Evolutionary conservation across 805 yeast species (phyloP), one percentile per base, ranked within the genome.

Genomic region (Yarrowia hollandica): DNA sequence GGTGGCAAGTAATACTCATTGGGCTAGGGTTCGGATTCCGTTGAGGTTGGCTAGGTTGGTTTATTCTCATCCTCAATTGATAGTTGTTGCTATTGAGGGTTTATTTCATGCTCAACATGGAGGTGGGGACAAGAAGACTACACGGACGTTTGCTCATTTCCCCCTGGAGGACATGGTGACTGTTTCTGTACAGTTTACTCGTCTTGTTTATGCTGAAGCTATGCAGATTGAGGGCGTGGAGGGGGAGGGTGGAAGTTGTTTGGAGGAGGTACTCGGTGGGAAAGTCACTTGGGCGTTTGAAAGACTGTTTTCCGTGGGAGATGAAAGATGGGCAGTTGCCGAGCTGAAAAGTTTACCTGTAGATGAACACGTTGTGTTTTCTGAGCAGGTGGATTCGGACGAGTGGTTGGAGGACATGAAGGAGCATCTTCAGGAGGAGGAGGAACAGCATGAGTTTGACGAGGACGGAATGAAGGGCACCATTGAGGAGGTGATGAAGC

Each of bases 401-500:
- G 55, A 28, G 15, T 48, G 55, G 55, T 12, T 48, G 21, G 39
- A 55, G 12, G 48, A 22, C 2, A 55, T 38, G 50, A 23, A 39
- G n/a, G 39, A 55, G 1, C 37, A 41, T 62, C 57, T 34, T 62
- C 59, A 62, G 59, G 19, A 35, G 59, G 18, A 33, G 59, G 55
- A 39, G 50, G 38, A 31, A 5, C 52, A 55, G 16, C 35, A 44
- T 28, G 23, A 55, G 30, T 38, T 55, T 28, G 59, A 55, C 30
- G 39, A 55, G 3, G 63, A 55, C 4, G 60, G 48, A n/a, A 30
- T 34, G 28, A 60, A 58, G 22, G 63, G 59, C 28, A 48, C 55
- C 30, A 48, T 48, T 22, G 61, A 41, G 12, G 58, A 50, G 22
- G 64, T 8, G 65, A 63, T 15, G 67, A 66, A 18, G 63, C 62